Percentiles rank a stretch among this genome's conserved stretches.
These are phyloP conservation scores for Cornus suecica DNA, from an alignment of 148 eudicot genomes.

Conservation along the genomic window DNA sequence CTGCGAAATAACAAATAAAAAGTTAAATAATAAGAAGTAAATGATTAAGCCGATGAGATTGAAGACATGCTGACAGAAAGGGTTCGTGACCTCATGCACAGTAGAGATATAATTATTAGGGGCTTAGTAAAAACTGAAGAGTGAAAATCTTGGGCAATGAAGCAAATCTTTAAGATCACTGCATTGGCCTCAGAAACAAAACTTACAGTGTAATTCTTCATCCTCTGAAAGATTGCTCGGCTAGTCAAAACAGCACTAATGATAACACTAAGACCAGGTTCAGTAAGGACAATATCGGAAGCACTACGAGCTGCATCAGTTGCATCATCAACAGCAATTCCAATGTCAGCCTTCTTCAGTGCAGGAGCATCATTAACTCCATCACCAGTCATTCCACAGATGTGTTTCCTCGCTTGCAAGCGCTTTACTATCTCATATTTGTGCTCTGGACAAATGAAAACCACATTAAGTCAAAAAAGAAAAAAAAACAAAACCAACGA, in stretches of 20 bases:
- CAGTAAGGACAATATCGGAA: constrained; percentile 96
- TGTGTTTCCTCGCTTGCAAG: constrained; percentile 96
- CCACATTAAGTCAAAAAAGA: constrained; percentile 12
- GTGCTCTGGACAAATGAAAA: constrained; percentile 56
- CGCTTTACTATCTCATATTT: constrained; percentile 96
- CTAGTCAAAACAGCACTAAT: constrained; percentile 99
- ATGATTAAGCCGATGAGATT: neutral
- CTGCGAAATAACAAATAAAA: constrained; percentile 53
- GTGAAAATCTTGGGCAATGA: too few relatives aligned
- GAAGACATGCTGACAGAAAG: neutral
- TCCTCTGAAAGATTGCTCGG: constrained; percentile 95
- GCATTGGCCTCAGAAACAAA: neutral
- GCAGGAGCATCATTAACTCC: constrained; percentile 99
- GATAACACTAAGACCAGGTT: constrained; percentile 96
- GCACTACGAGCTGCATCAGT: constrained; percentile 99
- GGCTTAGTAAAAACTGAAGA: too few relatives aligned
- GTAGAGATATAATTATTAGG: neutral
- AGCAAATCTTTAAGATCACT: too few relatives aligned
- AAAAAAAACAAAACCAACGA: neutral
- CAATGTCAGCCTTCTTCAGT: constrained; percentile 96
- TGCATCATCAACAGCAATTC: constrained; percentile 99
- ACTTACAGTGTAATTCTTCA: constrained; percentile 94
- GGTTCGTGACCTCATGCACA: neutral
- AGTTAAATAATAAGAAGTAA: neutral
- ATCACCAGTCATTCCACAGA: constrained; percentile 99